These are phyloP conservation scores for Fusarium nisikadoi DNA, from an alignment of 2,329 filamentous ascomycete genomes.

Conservation along the genomic window DNA sequence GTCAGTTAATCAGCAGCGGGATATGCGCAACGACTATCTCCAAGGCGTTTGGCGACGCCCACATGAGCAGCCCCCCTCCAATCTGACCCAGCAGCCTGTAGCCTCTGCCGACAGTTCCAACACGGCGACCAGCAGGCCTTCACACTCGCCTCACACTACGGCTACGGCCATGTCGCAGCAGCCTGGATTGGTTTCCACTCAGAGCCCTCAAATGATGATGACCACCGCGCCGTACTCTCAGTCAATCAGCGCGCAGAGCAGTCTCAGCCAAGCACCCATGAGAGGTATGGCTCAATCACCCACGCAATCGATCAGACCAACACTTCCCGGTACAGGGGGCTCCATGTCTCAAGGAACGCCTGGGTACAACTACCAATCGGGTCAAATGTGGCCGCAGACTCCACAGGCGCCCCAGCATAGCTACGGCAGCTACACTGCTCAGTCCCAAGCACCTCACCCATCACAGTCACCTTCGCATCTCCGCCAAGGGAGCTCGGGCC, in stretches of 20 bases:
- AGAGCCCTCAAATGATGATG: conserved; percentile 75
- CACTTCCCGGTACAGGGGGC: conserved; percentile 64
- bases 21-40: conserved; percentile 81
- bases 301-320: conserved; percentile 73
- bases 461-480: conserved; percentile 69
- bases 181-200: conserved; percentile 67
- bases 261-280: conserved; percentile 77
- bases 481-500: conserved; percentile 65
- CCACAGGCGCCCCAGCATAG: conserved; percentile 70
- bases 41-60: conserved; percentile 84
- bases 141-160: conserved; percentile 68
- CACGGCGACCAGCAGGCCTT: conserved; percentile 62
- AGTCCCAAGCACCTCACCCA: conserved; percentile 62
- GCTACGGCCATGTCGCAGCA: conserved; percentile 67
- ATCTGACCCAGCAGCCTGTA: conserved; percentile 59
- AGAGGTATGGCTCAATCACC: conserved; percentile 69
- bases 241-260: conserved; percentile 75
- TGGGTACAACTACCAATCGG: conserved; percentile 71
- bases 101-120: conserved; percentile 55
- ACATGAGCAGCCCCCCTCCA: conserved; percentile 76
- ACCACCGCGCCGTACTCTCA: conserved; percentile 74
- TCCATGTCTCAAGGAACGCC: conserved; percentile 63
- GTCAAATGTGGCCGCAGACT: conserved; percentile 74
- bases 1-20: conserved; percentile 80
- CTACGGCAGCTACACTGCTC: conserved; percentile 64